These are phyloP conservation scores for Vanderwaltozyma tropicalis DNA, from an alignment of 805 yeast genomes.

Conservation along the genomic window DNA sequence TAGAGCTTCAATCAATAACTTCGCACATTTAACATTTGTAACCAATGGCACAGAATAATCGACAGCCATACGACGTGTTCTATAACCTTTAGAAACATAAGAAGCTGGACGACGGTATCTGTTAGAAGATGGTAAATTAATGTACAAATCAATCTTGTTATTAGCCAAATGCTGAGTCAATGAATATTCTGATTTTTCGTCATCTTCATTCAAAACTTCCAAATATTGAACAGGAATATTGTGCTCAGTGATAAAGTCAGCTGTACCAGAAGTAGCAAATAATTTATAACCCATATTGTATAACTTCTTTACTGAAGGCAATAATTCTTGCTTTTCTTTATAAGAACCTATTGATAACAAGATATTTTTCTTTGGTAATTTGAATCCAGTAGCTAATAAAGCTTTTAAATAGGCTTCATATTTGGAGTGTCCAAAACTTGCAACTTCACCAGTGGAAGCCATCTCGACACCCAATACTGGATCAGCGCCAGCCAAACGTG, in stretches of 20 bases:
- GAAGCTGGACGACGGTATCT: constrained; percentile 98
- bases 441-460: constrained; percentile 99
- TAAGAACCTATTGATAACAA: constrained; percentile 90
- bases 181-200: constrained; percentile 87
- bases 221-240: constrained; percentile 88
- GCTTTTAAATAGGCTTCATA: constrained; percentile 96
- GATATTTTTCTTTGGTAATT: constrained; percentile 88
- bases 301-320: constrained; percentile 77
- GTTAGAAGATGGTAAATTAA: constrained; percentile 93
- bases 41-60: constrained; percentile 96
- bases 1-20: constrained; percentile 88
- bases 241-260: constrained; percentile 94
- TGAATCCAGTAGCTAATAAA: constrained; percentile 89
- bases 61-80: constrained; percentile 98
- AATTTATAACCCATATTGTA: constrained; percentile 77
- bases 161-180: constrained; percentile 93
- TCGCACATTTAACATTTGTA: constrained; percentile 95
- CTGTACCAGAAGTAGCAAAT: constrained; percentile 98
- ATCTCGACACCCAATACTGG: constrained; percentile 97
- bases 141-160: constrained; percentile 90
- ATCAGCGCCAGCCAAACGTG: constrained; percentile 94
- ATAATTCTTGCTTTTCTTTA: constrained; percentile 88
- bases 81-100: constrained; percentile 94
- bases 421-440: constrained; percentile 90
- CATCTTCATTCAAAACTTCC: constrained; percentile 72